Evolutionary conservation across 2,329 filamentous ascomycete genomes (phyloP).

Genomic region (Neofusicoccum sp.): DNA sequence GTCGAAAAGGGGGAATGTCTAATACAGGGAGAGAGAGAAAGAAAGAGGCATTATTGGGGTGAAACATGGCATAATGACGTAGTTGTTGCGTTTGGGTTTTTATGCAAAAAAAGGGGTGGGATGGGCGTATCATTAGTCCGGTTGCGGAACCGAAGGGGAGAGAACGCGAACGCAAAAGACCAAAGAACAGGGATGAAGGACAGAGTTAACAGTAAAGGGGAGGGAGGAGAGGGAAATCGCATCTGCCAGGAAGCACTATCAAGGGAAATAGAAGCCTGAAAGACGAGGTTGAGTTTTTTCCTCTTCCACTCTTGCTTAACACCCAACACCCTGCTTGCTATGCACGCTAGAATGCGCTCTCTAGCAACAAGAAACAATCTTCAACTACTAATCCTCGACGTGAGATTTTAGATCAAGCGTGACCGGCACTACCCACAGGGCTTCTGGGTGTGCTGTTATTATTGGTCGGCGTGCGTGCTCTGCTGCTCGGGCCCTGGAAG

Average conservation of each 20-base stretch:
- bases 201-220: not conserved
- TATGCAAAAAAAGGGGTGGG: not conserved
- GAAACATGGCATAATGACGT: constrained; percentile 5
- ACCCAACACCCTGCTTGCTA: not conserved
- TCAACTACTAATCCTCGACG: not conserved
- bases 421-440: constrained; percentile 11
- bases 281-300: not conserved
- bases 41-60: constrained; percentile 1
- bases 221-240: not conserved
- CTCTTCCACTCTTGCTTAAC: not conserved
- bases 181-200: not conserved
- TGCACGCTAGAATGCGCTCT: not conserved
- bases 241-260: not conserved
- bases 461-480: constrained; percentile 9
- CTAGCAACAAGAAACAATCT: not conserved
- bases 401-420: constrained; percentile 7
- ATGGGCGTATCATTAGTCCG: not conserved
- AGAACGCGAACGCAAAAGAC: not conserved
- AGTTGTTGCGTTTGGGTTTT: not conserved
- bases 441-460: constrained; percentile 14
- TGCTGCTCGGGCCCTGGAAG: constrained; percentile 10
- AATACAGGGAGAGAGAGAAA: not conserved
- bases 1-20: not conserved
- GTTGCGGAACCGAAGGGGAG: not conserved
- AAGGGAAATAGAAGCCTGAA: not conserved